Evolutionary conservation across 352 stramenopile genomes (phyloP).

Genomic region (Thraustochytrium aureum): DNA sequence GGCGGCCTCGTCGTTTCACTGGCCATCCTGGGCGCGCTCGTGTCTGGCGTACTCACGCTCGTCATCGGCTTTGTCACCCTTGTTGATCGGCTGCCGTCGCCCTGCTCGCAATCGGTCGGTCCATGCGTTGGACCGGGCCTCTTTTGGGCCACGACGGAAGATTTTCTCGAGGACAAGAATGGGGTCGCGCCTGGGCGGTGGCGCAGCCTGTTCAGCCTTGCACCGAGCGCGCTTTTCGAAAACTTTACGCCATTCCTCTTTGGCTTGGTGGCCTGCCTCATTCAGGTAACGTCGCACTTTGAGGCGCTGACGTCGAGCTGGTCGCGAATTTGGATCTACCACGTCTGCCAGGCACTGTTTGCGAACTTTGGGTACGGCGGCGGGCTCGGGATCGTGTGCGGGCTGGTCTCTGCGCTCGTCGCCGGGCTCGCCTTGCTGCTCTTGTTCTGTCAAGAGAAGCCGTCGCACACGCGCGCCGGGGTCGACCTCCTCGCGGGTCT

Average conservation of each 20-base stretch:
- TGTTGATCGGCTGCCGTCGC: neutral
- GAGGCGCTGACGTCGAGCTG: neutral
- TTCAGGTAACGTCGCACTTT: neutral
- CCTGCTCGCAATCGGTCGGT: neutral
- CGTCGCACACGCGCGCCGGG: too few relatives aligned
- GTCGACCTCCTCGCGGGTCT: too few relatives aligned
- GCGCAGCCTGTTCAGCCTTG: slow-evolving; percentile 18
- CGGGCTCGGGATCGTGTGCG: slow-evolving; percentile 1
- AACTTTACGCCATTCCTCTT: slow-evolving; percentile 23
- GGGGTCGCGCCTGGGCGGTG: neutral
- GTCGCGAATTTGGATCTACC: neutral
- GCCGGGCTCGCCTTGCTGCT: neutral
- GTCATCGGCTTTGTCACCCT: slow-evolving; percentile 21
- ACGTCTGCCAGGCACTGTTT: slow-evolving; percentile 21
- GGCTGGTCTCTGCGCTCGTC: neutral
- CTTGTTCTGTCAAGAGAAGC: too few relatives aligned
- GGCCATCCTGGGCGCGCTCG: neutral
- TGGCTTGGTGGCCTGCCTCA: neutral
- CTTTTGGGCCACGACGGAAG: slow-evolving; percentile 2
- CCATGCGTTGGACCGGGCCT: slow-evolving; percentile 31
- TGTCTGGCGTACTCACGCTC: neutral
- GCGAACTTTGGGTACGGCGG: slow-evolving; percentile 32
- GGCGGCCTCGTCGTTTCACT: neutral
- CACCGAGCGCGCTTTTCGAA: slow-evolving; percentile 13
- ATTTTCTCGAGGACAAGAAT: neutral